Evolutionary conservation across 2,329 filamentous ascomycete genomes (phyloP).

Genomic region (Phymatotrichopsis omnivora): DNA sequence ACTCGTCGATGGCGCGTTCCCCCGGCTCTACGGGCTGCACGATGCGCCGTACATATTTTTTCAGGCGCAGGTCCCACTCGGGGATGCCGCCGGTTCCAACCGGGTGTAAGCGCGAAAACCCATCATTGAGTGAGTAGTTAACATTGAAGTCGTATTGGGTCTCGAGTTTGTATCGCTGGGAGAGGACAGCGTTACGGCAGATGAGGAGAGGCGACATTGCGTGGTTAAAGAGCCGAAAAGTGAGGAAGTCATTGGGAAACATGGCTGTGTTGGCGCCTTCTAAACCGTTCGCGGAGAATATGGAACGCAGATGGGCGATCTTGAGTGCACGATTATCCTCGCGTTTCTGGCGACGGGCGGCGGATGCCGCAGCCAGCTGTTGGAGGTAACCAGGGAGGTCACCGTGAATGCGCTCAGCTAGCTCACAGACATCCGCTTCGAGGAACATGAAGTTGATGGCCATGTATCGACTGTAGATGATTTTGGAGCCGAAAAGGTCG

Average conservation of each 20-base stretch:
- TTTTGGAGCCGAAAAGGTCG: conserved; percentile 7
- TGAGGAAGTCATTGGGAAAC: too few species aligned
- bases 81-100: too few species aligned
- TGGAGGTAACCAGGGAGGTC: conserved; percentile 14
- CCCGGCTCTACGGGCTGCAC: neutral
- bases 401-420: conserved; percentile 17
- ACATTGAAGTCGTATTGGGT: neutral
- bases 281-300: conserved; percentile 14
- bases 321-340: conserved; percentile 11
- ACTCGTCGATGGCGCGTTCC: too few species aligned
- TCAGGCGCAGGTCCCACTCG: neutral
- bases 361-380: conserved; percentile 4
- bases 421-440: conserved; percentile 16
- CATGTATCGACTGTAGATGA: conserved; percentile 14
- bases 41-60: neutral
- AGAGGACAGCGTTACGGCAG: conserved; percentile 6
- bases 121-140: neutral
- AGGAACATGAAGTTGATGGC: conserved; percentile 18
- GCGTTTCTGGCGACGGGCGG: conserved; percentile 9
- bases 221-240: too few species aligned
- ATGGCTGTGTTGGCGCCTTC: too few species aligned
- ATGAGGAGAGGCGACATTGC: neutral
- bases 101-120: neutral
- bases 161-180: conserved; percentile 2
- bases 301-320: conserved; percentile 10